These are phyloP conservation scores for Fistulinella prunicolor DNA, from an alignment of 768 basidiomycete genomes.

Conservation along the genomic window DNA sequence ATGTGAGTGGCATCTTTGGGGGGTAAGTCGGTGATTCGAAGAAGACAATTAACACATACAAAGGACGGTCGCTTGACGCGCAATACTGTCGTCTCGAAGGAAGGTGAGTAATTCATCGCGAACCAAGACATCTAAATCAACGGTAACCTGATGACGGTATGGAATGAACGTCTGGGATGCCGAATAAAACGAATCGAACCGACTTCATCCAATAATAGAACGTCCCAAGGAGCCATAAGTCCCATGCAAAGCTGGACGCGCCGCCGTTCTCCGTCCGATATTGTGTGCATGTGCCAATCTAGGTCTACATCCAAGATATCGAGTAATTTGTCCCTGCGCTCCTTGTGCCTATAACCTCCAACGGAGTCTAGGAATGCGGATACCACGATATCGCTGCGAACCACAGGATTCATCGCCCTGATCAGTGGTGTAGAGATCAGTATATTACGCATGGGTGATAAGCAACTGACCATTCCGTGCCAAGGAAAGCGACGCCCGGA, in stretches of 20 bases:
- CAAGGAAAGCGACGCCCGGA: conserved; percentile 78
- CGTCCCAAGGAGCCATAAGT: conserved; percentile 92
- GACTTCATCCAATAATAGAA: conserved; percentile 93
- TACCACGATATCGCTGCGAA: conserved; percentile 88
- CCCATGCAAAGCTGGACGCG: conserved; percentile 94
- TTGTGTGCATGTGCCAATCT: conserved; percentile 94
- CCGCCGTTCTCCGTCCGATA: conserved; percentile 95
- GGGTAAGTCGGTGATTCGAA: conserved; percentile 6
- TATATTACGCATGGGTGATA: background rate
- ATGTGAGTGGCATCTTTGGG: conserved; percentile 90
- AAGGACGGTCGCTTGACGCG: conserved; percentile 81
- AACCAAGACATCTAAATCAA: conserved; percentile 95
- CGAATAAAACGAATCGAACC: conserved; percentile 6
- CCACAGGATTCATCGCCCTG: conserved; percentile 98
- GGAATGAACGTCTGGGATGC: background rate
- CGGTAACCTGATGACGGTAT: conserved; percentile 66
- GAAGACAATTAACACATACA: conserved; percentile 45
- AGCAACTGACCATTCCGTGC: conserved; percentile 82
- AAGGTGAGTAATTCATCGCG: conserved; percentile 88
- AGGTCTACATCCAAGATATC: conserved; percentile 94
- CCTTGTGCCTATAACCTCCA: conserved; percentile 92
- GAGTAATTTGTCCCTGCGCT: conserved; percentile 78
- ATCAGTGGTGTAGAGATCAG: background rate
- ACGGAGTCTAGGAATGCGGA: conserved; percentile 96
- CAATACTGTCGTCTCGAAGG: conserved; percentile 76